Conservation (phyloP, 345 rosid genomes). For the Camelina hispida region DNA sequence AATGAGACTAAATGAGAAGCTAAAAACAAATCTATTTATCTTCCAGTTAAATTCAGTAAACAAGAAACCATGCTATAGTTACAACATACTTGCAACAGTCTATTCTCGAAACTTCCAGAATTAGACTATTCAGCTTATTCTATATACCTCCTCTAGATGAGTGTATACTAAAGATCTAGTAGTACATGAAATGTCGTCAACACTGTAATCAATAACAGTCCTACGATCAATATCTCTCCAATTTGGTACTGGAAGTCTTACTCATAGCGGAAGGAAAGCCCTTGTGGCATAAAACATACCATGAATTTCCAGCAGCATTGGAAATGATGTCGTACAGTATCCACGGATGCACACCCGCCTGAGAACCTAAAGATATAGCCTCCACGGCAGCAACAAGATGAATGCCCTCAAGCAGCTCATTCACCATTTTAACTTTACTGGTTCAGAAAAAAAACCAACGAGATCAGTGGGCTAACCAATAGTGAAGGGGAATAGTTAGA, state of each 20-base stretch:
- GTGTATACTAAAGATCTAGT: slow-evolving; percentile 13
- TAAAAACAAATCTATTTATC: background rate
- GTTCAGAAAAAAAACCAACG: slow-evolving; percentile 14
- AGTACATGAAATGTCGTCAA: slow-evolving; percentile 10
- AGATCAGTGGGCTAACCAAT: slow-evolving; percentile 7
- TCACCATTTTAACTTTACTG: slow-evolving; percentile 84
- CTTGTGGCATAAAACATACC: slow-evolving; percentile 55
- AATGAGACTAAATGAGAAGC: slow-evolving; percentile 5
- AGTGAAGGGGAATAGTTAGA: slow-evolving; percentile 10
- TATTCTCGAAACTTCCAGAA: slow-evolving; percentile 7
- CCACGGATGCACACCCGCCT: slow-evolving; percentile 87
- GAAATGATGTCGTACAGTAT: slow-evolving; percentile 91
- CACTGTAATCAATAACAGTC: slow-evolving; percentile 8
- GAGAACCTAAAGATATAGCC: slow-evolving; percentile 78
- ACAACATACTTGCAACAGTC: slow-evolving; percentile 25
- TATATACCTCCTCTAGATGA: background rate
- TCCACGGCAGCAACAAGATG: slow-evolving; percentile 90
- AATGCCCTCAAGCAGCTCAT: slow-evolving; percentile 82
- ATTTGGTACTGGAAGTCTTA: slow-evolving; percentile 5
- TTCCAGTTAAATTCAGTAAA: slow-evolving; percentile 5
- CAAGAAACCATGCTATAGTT: slow-evolving; percentile 6
- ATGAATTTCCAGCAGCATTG: slow-evolving; percentile 98
- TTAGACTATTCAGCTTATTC: background rate
- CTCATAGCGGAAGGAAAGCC: slow-evolving; percentile 6
- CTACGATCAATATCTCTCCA: background rate